A percentile compares a stretch with the other conserved stretches of the same genome.
Conservation (phyloP, 1,284 basidiomycete genomes). For the Trichosporon asahii region DNA sequence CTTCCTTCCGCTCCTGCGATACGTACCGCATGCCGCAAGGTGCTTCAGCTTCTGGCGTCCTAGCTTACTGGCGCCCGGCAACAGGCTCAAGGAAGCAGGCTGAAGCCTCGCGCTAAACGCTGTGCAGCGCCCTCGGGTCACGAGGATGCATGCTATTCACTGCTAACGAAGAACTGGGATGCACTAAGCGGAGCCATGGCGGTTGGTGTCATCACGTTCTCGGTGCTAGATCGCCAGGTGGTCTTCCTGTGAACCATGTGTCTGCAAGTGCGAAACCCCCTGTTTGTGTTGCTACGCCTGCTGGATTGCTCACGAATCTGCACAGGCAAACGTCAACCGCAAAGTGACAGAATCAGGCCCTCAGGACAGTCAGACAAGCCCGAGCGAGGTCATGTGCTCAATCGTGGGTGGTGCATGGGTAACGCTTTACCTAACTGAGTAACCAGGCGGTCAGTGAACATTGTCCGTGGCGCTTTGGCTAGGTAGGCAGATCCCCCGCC, state of each 20-base stretch:
- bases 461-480: neutral
- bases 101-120: neutral
- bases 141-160: neutral
- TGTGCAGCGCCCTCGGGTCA: neutral
- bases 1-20: neutral
- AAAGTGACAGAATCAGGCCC: neutral
- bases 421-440: neutral
- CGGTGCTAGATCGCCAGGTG: neutral
- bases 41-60: neutral
- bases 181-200: neutral
- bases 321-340: neutral
- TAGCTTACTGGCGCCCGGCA: neutral
- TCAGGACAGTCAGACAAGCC: neutral
- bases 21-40: neutral
- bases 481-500: too few species aligned
- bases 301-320: neutral
- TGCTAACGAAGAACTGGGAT: neutral
- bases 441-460: neutral
- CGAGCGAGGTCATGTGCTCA: neutral
- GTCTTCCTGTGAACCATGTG: neutral
- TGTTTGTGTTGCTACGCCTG: neutral
- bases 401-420: conserved; percentile 3
- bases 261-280: neutral
- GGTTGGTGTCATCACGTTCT: neutral
- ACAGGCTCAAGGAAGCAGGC: neutral